Evolutionary conservation across 2,329 filamentous ascomycete genomes (phyloP), one percentile per base, ranked within the genome.

Genomic region (Basipetospora chlamydospora): DNA sequence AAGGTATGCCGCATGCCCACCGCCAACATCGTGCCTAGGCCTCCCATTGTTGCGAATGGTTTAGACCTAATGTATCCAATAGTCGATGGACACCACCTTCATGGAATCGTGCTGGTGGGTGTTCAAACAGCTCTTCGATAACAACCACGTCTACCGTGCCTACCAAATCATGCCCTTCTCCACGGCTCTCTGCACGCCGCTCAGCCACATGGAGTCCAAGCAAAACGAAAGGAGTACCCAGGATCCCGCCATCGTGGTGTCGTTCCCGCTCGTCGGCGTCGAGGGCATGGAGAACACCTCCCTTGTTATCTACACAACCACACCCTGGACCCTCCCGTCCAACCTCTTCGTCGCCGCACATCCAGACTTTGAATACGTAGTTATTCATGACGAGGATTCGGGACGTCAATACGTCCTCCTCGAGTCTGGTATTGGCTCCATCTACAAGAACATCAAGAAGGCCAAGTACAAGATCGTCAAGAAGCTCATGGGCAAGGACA

Each of bases 51-150:
- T n/a, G n/a, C n/a, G n/a, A n/a, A n/a, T n/a, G n/a, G n/a, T n/a
- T n/a, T n/a, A n/a, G n/a, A n/a, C n/a, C n/a, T n/a, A n/a, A n/a
- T n/a, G n/a, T n/a, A 18, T 25, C 11, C 35, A 7, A 18, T 46
- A 74, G 71, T 81, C 78, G 8, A 82, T 85, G 77, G 74, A 84
- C 52, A 64, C 71, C 9, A 69, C 63, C 15, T 84, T 80, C 56
- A 85, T 85, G 80, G 80, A 84, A 60, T 75, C 74, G 0, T 70
- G 77, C 41, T 84, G 80, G 80, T 84, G 79, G 79, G 74, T 82
- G 15, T 83, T 83, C 60, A 81, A 80, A 55, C 70, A 78, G 48
- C 61, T 85, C 15, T 81, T 75, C 50, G 75, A 81, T 45, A 82
- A 83, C 54, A 75, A 70, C 36, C 59, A 73, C 32, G 77, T 84